Conservation (phyloP, 2,329 filamentous ascomycete genomes). For the Setomelanomma holmii region DNA sequence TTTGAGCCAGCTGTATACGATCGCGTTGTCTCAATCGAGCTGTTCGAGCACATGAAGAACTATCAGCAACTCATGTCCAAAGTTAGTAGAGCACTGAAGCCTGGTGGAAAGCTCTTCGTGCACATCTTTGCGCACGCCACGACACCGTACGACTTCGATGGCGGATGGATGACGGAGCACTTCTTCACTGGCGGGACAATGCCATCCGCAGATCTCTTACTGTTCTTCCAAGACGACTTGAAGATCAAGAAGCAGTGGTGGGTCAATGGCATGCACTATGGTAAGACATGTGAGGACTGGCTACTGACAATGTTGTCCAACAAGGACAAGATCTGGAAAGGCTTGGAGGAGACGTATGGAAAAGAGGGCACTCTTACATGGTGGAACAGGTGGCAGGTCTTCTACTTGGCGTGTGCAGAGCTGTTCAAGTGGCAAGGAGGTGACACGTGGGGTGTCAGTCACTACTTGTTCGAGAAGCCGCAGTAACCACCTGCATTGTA, state of each 20-base stretch:
- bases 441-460: slow-evolving; percentile 72
- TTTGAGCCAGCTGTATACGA: slow-evolving; percentile 67
- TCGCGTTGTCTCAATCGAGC: slow-evolving; percentile 72
- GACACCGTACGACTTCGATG: slow-evolving; percentile 74
- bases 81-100: slow-evolving; percentile 64
- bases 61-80: slow-evolving; percentile 73
- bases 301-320: slow-evolving; percentile 65
- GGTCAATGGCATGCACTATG: slow-evolving; percentile 73
- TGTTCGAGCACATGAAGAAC: slow-evolving; percentile 82
- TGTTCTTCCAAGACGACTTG: slow-evolving; percentile 71
- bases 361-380: slow-evolving; percentile 65
- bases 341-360: slow-evolving; percentile 70
- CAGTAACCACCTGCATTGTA: too few species aligned
- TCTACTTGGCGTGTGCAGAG: slow-evolving; percentile 75
- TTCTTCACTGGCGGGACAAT: slow-evolving; percentile 79
- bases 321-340: slow-evolving; percentile 68
- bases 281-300: slow-evolving; percentile 75
- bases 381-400: slow-evolving; percentile 76
- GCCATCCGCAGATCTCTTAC: slow-evolving; percentile 70
- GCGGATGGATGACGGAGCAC: slow-evolving; percentile 76
- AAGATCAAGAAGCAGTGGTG: slow-evolving; percentile 71
- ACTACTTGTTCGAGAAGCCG: slow-evolving; percentile 71
- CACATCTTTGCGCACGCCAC: slow-evolving; percentile 71
- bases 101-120: slow-evolving; percentile 71
- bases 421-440: slow-evolving; percentile 71